Conservation (phyloP, 768 basidiomycete species). For the Boletus coccyginus region DNA sequence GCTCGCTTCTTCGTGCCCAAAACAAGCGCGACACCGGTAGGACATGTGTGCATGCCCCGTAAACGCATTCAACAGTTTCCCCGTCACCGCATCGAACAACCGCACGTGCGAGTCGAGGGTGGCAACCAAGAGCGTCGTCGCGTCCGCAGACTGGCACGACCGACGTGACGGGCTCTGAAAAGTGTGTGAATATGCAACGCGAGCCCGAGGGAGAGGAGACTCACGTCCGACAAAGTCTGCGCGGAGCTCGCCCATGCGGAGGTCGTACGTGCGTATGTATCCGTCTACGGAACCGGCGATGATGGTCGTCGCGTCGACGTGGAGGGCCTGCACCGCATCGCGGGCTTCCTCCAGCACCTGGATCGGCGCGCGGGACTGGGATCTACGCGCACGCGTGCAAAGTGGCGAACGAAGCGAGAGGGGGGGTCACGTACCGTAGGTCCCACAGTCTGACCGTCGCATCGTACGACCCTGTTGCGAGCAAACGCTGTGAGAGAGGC, state of each 20-base stretch:
- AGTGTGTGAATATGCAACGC: neutral
- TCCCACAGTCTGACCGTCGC: conserved; percentile 92
- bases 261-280: conserved; percentile 88
- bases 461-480: conserved; percentile 94
- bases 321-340: conserved; percentile 80
- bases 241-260: conserved; percentile 87
- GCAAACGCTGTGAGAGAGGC: no score
- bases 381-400: conserved; percentile 36
- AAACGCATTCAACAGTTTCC: conserved; percentile 84
- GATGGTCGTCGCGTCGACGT: conserved; percentile 64
- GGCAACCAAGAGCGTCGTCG: conserved; percentile 75
- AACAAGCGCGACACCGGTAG: conserved; percentile 80
- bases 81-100: conserved; percentile 80
- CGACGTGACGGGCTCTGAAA: conserved; percentile 80
- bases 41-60: conserved; percentile 68
- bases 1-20: conserved; percentile 77
- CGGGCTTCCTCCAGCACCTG: conserved; percentile 86
- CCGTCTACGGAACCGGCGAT: conserved; percentile 89
- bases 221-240: conserved; percentile 89
- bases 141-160: conserved; percentile 77
- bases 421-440: conserved; percentile 53
- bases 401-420: neutral
- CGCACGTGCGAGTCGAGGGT: conserved; percentile 84
- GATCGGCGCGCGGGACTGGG: conserved; percentile 81
- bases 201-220: neutral